Percentiles rank a stretch among this genome's conserved stretches.
Conservation (phyloP, 2,329 filamentous ascomycete genomes). For the Talaromyces sp. region DNA sequence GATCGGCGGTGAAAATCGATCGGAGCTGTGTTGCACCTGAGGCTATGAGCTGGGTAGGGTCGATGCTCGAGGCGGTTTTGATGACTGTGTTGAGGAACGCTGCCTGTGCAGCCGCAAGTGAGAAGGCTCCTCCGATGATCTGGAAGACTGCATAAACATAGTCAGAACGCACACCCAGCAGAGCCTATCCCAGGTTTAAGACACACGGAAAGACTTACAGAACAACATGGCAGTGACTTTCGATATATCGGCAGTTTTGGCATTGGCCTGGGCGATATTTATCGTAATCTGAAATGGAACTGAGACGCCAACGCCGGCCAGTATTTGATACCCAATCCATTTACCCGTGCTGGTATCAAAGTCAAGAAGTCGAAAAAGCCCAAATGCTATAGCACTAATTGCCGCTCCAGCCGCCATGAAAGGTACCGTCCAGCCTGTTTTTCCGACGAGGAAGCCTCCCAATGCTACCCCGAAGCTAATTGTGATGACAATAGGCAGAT, state of each 20-base stretch:
- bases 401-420: constrained; percentile 27
- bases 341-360: constrained; percentile 21
- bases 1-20: background rate
- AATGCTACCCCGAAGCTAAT: constrained; percentile 26
- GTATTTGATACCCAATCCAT: constrained; percentile 27
- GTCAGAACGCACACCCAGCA: background rate
- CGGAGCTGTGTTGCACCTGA: constrained; percentile 11
- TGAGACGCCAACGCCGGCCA: constrained; percentile 21
- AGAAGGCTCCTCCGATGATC: constrained; percentile 31
- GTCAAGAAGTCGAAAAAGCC: constrained; percentile 34
- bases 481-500: constrained; percentile 41
- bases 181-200: background rate
- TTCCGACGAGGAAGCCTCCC: constrained; percentile 26
- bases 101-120: constrained; percentile 25
- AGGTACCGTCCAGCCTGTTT: constrained; percentile 26
- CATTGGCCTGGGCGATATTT: constrained; percentile 24
- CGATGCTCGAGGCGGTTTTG: constrained; percentile 4
- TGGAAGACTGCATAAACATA: constrained; percentile 22
- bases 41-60: background rate
- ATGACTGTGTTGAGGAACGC: constrained; percentile 20
- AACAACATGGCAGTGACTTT: constrained; percentile 26
- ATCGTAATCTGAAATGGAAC: constrained; percentile 23
- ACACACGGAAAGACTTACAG: constrained; percentile 11
- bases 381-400: constrained; percentile 27
- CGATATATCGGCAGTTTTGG: constrained; percentile 27